phyloP scores from a whole-genome alignment of 495 filamentous ascomycete genomes.

The Neurospora sp. region DNA sequence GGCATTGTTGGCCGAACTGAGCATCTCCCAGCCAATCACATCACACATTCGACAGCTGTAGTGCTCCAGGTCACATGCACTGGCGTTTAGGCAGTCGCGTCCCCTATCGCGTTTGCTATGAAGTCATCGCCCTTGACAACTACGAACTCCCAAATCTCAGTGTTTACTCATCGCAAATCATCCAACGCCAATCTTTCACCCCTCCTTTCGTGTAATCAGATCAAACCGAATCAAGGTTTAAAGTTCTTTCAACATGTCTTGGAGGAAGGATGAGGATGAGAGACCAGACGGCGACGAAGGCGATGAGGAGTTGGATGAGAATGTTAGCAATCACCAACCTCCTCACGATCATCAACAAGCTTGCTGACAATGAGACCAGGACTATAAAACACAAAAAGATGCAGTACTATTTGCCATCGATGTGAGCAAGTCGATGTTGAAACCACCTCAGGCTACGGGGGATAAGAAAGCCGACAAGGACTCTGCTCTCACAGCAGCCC shows the following conservation, averaged over 20 bases:
- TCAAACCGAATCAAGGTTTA: background rate
- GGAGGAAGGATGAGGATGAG: slow-evolving; percentile 29
- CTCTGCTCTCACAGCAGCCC: slow-evolving; percentile 64
- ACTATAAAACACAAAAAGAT: slow-evolving; percentile 89
- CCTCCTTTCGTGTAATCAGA: background rate
- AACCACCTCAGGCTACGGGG: slow-evolving; percentile 49
- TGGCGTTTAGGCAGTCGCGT: slow-evolving; percentile 24
- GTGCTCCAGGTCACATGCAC: slow-evolving; percentile 10
- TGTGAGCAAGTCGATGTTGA: slow-evolving; percentile 83
- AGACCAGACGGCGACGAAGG: slow-evolving; percentile 54
- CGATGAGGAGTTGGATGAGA: slow-evolving; percentile 65
- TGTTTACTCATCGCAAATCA: background rate
- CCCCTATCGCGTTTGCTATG: slow-evolving; percentile 3
- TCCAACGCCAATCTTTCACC: background rate
- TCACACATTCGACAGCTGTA: background rate
- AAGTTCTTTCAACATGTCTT: slow-evolving; percentile 25
- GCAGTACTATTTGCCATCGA: slow-evolving; percentile 94
- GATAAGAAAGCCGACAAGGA: slow-evolving; percentile 65
- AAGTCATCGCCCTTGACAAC: slow-evolving; percentile 5
- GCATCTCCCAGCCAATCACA: slow-evolving; percentile 6
- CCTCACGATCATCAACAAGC: background rate
- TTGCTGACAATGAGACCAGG: slow-evolving; percentile 34
- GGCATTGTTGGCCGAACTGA: background rate
- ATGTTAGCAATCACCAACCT: slow-evolving; percentile 34
- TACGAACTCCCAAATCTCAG: background rate